Evolutionary conservation across 495 filamentous ascomycete genomes (phyloP), one percentile per base, ranked within the genome.

Genomic region (Pyronema omphalodes): DNA sequence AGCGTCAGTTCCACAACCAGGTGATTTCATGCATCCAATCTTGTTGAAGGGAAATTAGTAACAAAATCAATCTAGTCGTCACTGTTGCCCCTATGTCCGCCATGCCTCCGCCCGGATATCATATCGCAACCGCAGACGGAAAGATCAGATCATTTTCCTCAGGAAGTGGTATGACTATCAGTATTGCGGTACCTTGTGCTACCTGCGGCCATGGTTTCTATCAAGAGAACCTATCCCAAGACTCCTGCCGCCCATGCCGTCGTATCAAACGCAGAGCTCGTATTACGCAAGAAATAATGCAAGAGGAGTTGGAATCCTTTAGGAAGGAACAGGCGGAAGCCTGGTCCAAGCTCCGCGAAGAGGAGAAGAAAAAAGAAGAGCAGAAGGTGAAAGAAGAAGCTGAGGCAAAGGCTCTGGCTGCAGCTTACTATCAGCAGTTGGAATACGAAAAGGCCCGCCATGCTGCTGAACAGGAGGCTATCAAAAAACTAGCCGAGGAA

Each of bases 301-400:
- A 9, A 17, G 18, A 51, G 34, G 48, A 51, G 18, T 12, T 51
- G 12, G 48, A 29, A 33, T 17, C 48, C 33, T n/a, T 12, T 17
- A 51, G 18, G 29, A 37, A 51, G 48, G 36, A 37, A 37, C 11
- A 51, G 33, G 48, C 48, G 19, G 48, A 51, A 29, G 29, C 48
- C 36, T 12, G 36, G 11, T 3, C 48, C 4, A 35, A 35, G 23
- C 48, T 34, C 6, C 14, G 18, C 18, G 34, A 33, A 12, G 34
- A 37, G 44, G 12, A 43, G 39, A 43, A 17, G 39, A 12, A 43
- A 1, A 43, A 17, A 43, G 17, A 43, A 6, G 39, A 17, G 6
- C 39, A 43, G 39, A 12, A 43, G 39, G 1, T 43, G 39, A 43
- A 17, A 43, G 39, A 43, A 43, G 12, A 43, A 12, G 18, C 19